Evolutionary conservation across 139 green algal genomes (phyloP).

Genomic region (Marvania coccoides): DNA sequence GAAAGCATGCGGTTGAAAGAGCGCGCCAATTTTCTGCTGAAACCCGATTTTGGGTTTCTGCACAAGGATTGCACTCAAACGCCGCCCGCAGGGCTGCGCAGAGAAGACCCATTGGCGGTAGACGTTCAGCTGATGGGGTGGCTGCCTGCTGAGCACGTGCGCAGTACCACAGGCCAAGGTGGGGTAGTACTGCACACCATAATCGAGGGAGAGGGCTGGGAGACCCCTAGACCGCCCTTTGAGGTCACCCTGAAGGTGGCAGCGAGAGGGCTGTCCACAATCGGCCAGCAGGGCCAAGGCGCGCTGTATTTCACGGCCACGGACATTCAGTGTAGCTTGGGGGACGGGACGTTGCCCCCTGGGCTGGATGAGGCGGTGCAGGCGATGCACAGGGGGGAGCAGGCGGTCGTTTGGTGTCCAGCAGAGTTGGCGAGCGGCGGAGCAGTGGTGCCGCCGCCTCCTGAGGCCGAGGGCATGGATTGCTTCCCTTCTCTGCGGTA

Average conservation of each 20-base stretch:
- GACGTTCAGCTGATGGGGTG: slow-evolving; percentile 48
- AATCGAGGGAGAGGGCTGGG: slow-evolving; percentile 51
- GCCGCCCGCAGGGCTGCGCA: slow-evolving; percentile 28
- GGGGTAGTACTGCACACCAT: slow-evolving; percentile 32
- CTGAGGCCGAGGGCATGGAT: no score
- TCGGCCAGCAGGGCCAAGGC: neutral
- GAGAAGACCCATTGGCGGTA: slow-evolving; percentile 31
- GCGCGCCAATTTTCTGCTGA: slow-evolving; percentile 44
- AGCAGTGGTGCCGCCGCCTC: neutral
- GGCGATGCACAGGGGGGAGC: slow-evolving; percentile 14
- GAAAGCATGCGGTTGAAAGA: slow-evolving; percentile 47
- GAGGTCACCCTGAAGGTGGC: slow-evolving; percentile 34
- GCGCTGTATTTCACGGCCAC: neutral
- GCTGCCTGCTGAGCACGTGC: neutral
- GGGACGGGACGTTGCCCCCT: slow-evolving; percentile 5
- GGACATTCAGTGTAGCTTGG: neutral
- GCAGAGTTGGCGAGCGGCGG: neutral
- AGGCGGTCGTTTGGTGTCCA: slow-evolving; percentile 17
- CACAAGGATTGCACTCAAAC: slow-evolving; percentile 51
- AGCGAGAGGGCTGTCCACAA: neutral
- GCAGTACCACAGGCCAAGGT: neutral
- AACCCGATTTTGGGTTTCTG: slow-evolving; percentile 56
- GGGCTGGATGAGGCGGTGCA: slow-evolving; percentile 12
- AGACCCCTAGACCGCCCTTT: slow-evolving; percentile 66
- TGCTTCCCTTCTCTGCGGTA: neutral